Evolutionary conservation across 768 basidiomycete genomes (phyloP).

Genomic region (Mycena vulgaris): DNA sequence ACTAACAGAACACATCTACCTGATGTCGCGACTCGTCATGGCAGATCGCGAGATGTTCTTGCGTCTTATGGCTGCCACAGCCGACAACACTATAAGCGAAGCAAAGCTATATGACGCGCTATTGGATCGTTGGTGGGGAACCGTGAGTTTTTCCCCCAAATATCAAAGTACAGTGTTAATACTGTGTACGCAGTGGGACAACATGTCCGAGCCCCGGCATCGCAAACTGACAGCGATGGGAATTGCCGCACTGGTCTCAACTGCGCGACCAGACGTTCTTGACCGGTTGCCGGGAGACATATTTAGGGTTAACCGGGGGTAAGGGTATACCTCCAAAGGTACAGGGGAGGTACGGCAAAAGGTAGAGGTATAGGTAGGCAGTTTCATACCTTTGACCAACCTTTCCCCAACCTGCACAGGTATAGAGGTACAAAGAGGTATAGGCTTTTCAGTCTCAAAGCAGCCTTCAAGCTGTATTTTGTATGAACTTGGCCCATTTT

Average conservation of each 20-base stretch:
- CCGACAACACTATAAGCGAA: constrained; percentile 65
- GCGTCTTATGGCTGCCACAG: constrained; percentile 77
- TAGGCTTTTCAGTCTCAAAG: too few species aligned
- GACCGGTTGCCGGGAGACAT: constrained; percentile 78
- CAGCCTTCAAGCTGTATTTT: too few species aligned
- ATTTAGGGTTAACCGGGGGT: too few species aligned
- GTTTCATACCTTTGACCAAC: too few species aligned
- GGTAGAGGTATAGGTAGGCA: too few species aligned
- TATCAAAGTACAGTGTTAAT: background rate
- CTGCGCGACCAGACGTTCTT: constrained; percentile 81
- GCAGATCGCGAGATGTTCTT: constrained; percentile 78
- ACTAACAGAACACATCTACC: constrained; percentile 79
- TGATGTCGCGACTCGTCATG: constrained; percentile 82
- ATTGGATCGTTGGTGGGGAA: constrained; percentile 87
- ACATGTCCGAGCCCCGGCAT: constrained; percentile 88
- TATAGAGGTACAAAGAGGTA: too few species aligned
- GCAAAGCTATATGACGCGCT: constrained; percentile 73
- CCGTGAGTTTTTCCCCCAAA: constrained; percentile 62
- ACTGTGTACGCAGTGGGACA: constrained; percentile 77
- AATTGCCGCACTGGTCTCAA: constrained; percentile 82
- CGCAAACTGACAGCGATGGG: constrained; percentile 91
- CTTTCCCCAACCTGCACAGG: too few species aligned
- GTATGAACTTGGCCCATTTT: too few species aligned
- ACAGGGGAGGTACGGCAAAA: too few species aligned
- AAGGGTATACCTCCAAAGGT: too few species aligned